A percentile compares a stretch with the other conserved stretches of the same genome.
phyloP scores from a whole-genome alignment of 805 yeast species.

The Pichia nanzhaoensis region DNA sequence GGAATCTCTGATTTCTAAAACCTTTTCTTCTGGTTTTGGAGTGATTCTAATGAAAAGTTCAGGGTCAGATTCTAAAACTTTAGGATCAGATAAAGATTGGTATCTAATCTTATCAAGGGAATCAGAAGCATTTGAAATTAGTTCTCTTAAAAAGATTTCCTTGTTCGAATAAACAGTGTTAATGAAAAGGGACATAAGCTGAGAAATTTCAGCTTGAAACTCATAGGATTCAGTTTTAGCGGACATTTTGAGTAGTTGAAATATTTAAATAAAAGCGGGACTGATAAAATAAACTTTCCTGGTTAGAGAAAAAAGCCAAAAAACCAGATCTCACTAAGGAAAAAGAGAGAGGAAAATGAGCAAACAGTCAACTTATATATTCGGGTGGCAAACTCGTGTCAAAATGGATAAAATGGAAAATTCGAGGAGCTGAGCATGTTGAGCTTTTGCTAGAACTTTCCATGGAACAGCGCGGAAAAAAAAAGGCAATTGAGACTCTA shows the following conservation, averaged over 20 bases:
- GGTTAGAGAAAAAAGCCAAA: background rate
- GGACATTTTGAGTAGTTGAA: conserved; percentile 19
- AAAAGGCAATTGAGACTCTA: too few species aligned
- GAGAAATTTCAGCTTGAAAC: conserved; percentile 99
- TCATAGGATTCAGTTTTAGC: conserved; percentile 71
- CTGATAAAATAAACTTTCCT: background rate
- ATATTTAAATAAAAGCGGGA: background rate
- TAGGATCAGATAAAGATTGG: conserved; percentile 89
- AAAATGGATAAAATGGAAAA: background rate
- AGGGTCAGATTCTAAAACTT: conserved; percentile 89
- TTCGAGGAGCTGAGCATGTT: background rate
- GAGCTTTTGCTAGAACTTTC: background rate
- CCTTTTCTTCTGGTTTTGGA: conserved; percentile 90
- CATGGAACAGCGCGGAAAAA: background rate
- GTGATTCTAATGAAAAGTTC: conserved; percentile 96
- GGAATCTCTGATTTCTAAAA: conserved; percentile 95
- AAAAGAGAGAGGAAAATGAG: background rate
- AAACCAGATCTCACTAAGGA: background rate
- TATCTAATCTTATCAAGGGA: conserved; percentile 98
- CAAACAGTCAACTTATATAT: conserved; percentile 1
- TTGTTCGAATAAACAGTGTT: conserved; percentile 99
- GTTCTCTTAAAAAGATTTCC: conserved; percentile 98
- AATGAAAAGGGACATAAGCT: conserved; percentile 99
- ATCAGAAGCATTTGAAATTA: conserved; percentile 98
- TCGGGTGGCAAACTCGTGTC: background rate